Base-by-base conservation (phyloP, 768 basidiomycete species). In the Fomitopsis pulvina region DNA sequence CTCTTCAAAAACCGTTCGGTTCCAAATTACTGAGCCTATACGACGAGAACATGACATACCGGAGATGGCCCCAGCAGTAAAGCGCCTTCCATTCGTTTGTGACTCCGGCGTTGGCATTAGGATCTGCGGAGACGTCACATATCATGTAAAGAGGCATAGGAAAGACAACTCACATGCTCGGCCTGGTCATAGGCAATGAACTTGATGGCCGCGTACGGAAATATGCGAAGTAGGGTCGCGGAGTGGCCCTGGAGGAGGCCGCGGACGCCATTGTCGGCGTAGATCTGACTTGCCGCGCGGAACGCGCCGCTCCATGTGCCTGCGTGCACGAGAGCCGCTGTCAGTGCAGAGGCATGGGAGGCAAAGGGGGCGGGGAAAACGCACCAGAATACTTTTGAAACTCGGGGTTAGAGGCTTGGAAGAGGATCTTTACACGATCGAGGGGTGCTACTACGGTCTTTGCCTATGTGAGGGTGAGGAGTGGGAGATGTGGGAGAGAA, bases 341-440 rank as follows among this genome's bases (percentile, higher is more conserved):
- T 66, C 66, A 56, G 64, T 65, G 14, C 63, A 66, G 28, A 63
- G 42, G 55, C 5, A 21, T 45, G 22, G 40, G 39, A 6, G 25
- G n/a, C n/a, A n/a, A 37, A 20, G 32, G n/a, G n/a, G 21, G 25
- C 25, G 34, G 7, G 4, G 25, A 18, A 30, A 12, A 60, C 80
- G 51, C 51, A 91, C 94, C 94, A 51, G 93, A 81, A 70, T 94
- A 98, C 66, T 92, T 90, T 63, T 81, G 78, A 63, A 88, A 99
- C 51, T 98, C 95, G 7, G 89, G 88, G 66, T 95, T 96, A 6
- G 91, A 91, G 0, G 96, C 92, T 66, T 99, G 95, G 63, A 98
- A 96, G 43, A 99, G 83, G 60, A 99, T 99, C 72, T 99, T 99
- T 58, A 99, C 94, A 63, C 96, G 77, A 66, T 99, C 96, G 43